Conservation (phyloP, 768 basidiomycete genomes). For the Lactarius hengduanensis region DNA sequence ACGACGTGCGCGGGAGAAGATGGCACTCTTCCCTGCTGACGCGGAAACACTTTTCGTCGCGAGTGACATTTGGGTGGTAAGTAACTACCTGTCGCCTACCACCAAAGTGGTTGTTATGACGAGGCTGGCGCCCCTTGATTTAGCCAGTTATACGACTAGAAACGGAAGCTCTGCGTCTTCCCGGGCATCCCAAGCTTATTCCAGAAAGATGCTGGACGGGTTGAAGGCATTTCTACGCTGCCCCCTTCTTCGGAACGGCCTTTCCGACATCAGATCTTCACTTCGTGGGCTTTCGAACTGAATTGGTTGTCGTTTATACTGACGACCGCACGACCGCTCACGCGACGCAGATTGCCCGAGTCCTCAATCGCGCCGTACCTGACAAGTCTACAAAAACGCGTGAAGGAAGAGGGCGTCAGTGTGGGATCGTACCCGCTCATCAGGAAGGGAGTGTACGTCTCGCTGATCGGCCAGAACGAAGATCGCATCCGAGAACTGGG, state of each 20-base stretch:
- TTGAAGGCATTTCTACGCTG: conserved; percentile 70
- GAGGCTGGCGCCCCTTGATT: conserved; percentile 21
- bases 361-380: conserved; percentile 87
- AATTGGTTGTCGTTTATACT: conserved; percentile 20
- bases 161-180: conserved; percentile 85
- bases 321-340: conserved; percentile 1
- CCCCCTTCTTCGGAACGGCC: conserved; percentile 75
- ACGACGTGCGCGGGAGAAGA: conserved; percentile 70
- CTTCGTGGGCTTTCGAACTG: conserved; percentile 49
- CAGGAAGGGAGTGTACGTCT: conserved; percentile 60
- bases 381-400: conserved; percentile 69
- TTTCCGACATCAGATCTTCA: conserved; percentile 79
- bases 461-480: conserved; percentile 50
- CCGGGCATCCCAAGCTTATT: conserved; percentile 89
- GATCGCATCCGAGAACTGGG: conserved; percentile 54
- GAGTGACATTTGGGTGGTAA: conserved; percentile 81
- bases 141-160: conserved; percentile 85
- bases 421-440: conserved; percentile 76
- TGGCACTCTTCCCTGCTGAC: conserved; percentile 84
- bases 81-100: conserved; percentile 30
- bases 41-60: conserved; percentile 81
- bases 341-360: conserved; percentile 60
- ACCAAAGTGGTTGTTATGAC: neutral
- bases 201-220: conserved; percentile 72
- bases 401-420: conserved; percentile 72